phyloP scores from a whole-genome alignment of 2,329 filamentous ascomycete genomes.

The Alternaria consortialis region DNA sequence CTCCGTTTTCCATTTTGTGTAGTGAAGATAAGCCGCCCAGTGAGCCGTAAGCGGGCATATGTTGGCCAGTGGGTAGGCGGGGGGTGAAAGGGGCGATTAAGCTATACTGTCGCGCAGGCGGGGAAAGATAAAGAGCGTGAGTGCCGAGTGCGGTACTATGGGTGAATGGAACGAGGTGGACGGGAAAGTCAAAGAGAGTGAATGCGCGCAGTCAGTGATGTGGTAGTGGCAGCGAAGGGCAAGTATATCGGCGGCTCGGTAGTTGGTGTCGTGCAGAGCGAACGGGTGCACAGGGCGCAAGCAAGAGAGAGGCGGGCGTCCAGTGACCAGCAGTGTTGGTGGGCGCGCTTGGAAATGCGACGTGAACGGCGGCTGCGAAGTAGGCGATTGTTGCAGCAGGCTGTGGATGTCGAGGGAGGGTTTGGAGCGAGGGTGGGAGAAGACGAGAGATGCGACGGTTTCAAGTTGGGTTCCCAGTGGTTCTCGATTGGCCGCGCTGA shows the following conservation, averaged over 20 bases:
- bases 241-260: slow-evolving; percentile 7
- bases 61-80: slow-evolving; percentile 58
- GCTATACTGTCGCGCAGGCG: slow-evolving; percentile 25
- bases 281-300: slow-evolving; percentile 18
- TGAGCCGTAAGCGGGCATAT: slow-evolving; percentile 78
- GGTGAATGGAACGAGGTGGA: slow-evolving; percentile 1
- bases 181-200: slow-evolving; percentile 1
- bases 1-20: slow-evolving; percentile 79
- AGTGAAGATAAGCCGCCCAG: slow-evolving; percentile 74
- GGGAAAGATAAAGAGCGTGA: slow-evolving; percentile 6
- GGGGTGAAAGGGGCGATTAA: slow-evolving; percentile 6
- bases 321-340: slow-evolving; percentile 18
- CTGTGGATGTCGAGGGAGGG: slow-evolving; percentile 28
- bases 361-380: slow-evolving; percentile 23
- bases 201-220: slow-evolving; percentile 15
- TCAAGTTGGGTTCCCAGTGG: slow-evolving; percentile 26
- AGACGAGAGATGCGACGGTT: slow-evolving; percentile 33
- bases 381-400: slow-evolving; percentile 15
- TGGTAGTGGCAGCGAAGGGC: slow-evolving; percentile 11
- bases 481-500: slow-evolving; percentile 23
- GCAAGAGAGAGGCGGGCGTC: slow-evolving; percentile 13
- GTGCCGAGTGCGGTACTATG: neutral
- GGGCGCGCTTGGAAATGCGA: slow-evolving; percentile 8
- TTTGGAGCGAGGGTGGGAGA: slow-evolving; percentile 24
- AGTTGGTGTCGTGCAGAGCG: slow-evolving; percentile 1